phyloP scores from a whole-genome alignment of 2,329 filamentous ascomycete genomes.

The Alternaria triticimaculans region DNA sequence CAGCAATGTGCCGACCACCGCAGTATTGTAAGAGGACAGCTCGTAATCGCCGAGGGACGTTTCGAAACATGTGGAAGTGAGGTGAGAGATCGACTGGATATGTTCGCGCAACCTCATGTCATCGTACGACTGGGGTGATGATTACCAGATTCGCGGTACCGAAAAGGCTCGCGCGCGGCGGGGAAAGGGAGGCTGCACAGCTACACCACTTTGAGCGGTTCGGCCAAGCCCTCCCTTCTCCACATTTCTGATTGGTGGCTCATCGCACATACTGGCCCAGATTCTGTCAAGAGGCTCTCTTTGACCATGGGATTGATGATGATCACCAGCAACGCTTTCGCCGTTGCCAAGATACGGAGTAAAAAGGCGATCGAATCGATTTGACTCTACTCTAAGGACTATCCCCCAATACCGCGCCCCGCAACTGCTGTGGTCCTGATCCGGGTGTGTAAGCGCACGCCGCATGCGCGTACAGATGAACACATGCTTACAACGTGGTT shows the following conservation, averaged over 20 bases:
- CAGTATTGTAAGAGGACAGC: background rate
- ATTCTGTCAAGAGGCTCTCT: background rate
- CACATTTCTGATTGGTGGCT: background rate
- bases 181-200: constrained; percentile 2
- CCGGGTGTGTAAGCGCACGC: background rate
- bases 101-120: background rate
- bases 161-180: constrained; percentile 5
- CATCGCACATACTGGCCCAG: background rate
- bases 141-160: constrained; percentile 6
- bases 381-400: background rate
- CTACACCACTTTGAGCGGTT: constrained; percentile 1
- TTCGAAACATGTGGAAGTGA: background rate
- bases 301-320: background rate
- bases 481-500: background rate
- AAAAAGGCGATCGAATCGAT: background rate
- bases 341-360: background rate
- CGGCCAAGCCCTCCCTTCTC: background rate
- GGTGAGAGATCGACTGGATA: background rate
- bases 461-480: background rate
- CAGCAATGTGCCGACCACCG: background rate
- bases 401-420: background rate
- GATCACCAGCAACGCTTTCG: background rate
- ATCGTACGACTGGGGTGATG: background rate
- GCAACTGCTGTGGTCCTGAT: background rate
- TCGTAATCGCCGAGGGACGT: background rate